These are phyloP conservation scores for Acer negundo DNA, from an alignment of 345 rosid species.

Conservation along the genomic window DNA sequence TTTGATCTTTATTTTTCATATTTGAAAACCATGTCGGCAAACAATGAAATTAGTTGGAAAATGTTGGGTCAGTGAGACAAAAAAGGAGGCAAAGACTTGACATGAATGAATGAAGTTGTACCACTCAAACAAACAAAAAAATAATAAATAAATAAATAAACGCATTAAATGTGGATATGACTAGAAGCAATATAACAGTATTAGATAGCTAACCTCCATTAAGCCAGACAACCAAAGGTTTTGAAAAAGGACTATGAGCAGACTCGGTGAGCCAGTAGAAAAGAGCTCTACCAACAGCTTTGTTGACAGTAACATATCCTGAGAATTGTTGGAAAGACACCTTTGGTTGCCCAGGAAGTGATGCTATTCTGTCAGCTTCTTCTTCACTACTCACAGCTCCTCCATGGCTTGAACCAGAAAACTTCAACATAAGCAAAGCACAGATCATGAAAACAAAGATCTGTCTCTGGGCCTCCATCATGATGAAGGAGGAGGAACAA, in stretches of 20 bases:
- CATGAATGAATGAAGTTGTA: conserved; percentile 17
- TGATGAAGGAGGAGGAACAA: not conserved
- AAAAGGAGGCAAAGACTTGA: not conserved
- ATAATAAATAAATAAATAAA: not conserved
- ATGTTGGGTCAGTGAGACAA: conserved; percentile 13
- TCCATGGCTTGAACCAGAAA: conserved; percentile 17
- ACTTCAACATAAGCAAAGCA: conserved; percentile 11
- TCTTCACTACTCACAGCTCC: conserved; percentile 26
- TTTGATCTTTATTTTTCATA: not conserved
- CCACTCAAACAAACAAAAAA: not conserved
- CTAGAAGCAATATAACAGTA: conserved; percentile 38
- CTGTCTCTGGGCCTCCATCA: conserved; percentile 25
- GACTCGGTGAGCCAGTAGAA: conserved; percentile 98
- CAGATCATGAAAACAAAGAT: conserved; percentile 34
- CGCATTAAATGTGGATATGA: not conserved
- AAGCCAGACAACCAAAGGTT: conserved; percentile 92
- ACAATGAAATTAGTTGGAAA: not conserved
- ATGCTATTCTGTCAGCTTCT: conserved; percentile 65
- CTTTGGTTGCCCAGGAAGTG: conserved; percentile 94
- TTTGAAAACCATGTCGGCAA: conserved; percentile 36
- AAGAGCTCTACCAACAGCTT: conserved; percentile 74
- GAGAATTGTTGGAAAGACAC: conserved; percentile 90
- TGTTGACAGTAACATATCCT: conserved; percentile 80
- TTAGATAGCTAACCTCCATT: conserved; percentile 75
- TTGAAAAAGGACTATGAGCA: conserved; percentile 45